A percentile compares a stretch with the other conserved stretches of the same genome.
Evolutionary conservation across 2,329 filamentous ascomycete genomes (phyloP).

Genomic region (Alternaria conjuncta): DNA sequence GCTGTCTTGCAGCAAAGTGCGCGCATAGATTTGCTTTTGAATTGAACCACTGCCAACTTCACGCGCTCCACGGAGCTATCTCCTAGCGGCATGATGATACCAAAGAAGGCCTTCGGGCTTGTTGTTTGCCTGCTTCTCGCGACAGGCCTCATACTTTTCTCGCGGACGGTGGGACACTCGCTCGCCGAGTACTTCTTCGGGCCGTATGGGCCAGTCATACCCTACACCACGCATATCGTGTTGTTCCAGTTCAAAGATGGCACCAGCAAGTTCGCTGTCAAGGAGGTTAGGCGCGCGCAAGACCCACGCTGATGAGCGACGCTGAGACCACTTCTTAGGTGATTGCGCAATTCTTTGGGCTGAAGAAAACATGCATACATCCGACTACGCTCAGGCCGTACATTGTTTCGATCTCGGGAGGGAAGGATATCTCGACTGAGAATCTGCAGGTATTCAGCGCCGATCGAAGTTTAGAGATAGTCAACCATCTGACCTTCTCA

Average conservation of each 20-base stretch:
- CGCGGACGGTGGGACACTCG: slow-evolving; percentile 23
- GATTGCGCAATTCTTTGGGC: slow-evolving; percentile 35
- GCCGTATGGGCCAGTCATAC: slow-evolving; percentile 21
- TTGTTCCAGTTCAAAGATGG: slow-evolving; percentile 44
- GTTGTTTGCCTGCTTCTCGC: slow-evolving; percentile 17
- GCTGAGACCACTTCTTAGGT: slow-evolving; percentile 29
- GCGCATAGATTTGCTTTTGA: slow-evolving; percentile 6
- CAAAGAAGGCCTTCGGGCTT: slow-evolving; percentile 27
- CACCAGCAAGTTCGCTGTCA: slow-evolving; percentile 31
- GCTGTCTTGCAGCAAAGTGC: background rate
- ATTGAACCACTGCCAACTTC: background rate
- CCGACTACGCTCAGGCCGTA: slow-evolving; percentile 35
- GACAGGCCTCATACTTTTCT: slow-evolving; percentile 25
- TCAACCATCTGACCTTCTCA: slow-evolving; percentile 51
- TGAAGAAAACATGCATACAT: slow-evolving; percentile 41
- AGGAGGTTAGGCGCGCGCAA: slow-evolving; percentile 29
- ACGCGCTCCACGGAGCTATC: slow-evolving; percentile 2
- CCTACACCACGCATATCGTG: slow-evolving; percentile 40
- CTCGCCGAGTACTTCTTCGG: slow-evolving; percentile 23
- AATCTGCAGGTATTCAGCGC: slow-evolving; percentile 35
- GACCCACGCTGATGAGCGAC: background rate
- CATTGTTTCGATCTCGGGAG: slow-evolving; percentile 39
- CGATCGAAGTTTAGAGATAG: slow-evolving; percentile 45
- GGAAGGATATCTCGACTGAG: slow-evolving; percentile 44
- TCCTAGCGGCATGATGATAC: slow-evolving; percentile 26